These are phyloP conservation scores for Actinomucor elegans DNA, from an alignment of 371 early-diverging fungal genomes.

Conservation along the genomic window DNA sequence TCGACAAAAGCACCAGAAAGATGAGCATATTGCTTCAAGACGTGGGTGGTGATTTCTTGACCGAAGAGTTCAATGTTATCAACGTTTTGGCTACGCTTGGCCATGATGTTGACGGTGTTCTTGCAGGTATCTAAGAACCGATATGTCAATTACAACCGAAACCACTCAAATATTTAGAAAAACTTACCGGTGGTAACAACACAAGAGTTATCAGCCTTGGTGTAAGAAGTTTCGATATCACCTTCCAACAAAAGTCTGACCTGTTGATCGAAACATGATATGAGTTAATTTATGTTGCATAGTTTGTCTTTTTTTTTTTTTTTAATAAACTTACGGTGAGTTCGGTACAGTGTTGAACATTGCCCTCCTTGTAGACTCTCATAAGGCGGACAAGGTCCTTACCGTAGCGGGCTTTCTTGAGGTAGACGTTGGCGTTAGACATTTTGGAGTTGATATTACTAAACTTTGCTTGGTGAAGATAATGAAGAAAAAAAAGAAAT, in stretches of 20 bases:
- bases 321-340: constrained; percentile 53
- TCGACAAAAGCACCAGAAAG: constrained; percentile 69
- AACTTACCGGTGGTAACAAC: constrained; percentile 49
- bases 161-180: too few relatives aligned
- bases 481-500: neutral
- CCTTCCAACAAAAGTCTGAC: constrained; percentile 74
- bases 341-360: constrained; percentile 74
- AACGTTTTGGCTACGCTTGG: constrained; percentile 71
- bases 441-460: constrained; percentile 15
- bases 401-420: constrained; percentile 71
- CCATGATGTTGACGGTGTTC: constrained; percentile 80
- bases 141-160: neutral
- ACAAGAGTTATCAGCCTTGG: constrained; percentile 77
- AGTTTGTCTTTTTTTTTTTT: neutral
- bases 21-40: constrained; percentile 72
- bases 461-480: neutral
- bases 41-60: constrained; percentile 67
- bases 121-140: constrained; percentile 65
- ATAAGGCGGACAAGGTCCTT: constrained; percentile 80
- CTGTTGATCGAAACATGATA: constrained; percentile 14
- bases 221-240: constrained; percentile 75
- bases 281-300: neutral
- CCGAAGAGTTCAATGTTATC: constrained; percentile 77
- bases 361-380: constrained; percentile 69
- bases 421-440: constrained; percentile 37